Conservation (phyloP, 164 flowering plant genomes). For the Dillenia turbinata region DNA sequence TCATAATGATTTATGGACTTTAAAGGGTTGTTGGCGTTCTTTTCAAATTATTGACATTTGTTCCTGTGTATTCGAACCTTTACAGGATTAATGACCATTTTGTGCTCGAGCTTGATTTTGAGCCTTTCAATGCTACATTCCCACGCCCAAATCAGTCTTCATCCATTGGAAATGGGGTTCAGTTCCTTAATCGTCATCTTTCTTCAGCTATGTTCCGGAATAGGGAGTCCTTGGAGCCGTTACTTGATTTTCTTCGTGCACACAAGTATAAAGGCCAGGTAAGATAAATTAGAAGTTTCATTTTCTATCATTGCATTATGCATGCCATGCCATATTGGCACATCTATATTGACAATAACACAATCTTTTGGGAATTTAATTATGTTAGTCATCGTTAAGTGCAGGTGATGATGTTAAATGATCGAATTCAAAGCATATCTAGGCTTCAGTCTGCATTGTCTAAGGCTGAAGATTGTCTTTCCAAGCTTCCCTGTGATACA, state of each 20-base stretch:
- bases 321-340: no score
- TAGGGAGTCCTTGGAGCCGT: conserved; percentile 82
- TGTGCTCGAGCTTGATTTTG: conserved; percentile 89
- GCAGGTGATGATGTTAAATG: conserved; percentile 92
- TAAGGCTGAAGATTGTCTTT: conserved; percentile 80
- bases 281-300: conserved; percentile 19
- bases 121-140: conserved; percentile 83
- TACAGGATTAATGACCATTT: conserved; percentile 34
- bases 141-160: conserved; percentile 83
- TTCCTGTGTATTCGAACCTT: neutral
- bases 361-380: neutral
- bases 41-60: neutral
- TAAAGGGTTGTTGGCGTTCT: neutral
- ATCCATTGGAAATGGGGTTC: conserved; percentile 94
- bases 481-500: conserved; percentile 58
- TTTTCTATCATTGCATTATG: neutral
- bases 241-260: conserved; percentile 78
- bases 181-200: conserved; percentile 92
- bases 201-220: conserved; percentile 85
- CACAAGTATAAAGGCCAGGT: conserved; percentile 85
- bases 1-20: neutral
- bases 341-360: no score
- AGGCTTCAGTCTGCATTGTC: conserved; percentile 58
- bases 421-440: conserved; percentile 61
- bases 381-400: neutral